Conservation (phyloP, 345 rosid genomes). For the Durio zibethinus region DNA sequence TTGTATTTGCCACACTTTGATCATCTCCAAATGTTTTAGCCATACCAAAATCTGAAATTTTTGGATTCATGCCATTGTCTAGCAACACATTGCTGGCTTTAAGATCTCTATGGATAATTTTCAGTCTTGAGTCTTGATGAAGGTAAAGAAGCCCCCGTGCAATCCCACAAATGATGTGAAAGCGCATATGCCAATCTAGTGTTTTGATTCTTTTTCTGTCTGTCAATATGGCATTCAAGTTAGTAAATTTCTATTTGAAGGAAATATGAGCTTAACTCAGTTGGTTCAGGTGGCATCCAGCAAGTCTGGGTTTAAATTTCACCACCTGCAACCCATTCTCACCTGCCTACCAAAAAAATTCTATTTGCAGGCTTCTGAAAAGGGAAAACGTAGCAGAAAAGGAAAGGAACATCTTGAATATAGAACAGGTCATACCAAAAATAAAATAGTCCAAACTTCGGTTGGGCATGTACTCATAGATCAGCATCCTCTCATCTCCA, state of each 20-base stretch:
- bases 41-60: constrained; percentile 40
- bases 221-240: too few species aligned
- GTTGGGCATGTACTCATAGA: constrained; percentile 44
- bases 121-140: constrained; percentile 45
- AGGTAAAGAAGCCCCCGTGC: constrained; percentile 46
- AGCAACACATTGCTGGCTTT: constrained; percentile 32
- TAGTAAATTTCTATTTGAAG: too few species aligned
- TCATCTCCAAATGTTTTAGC: constrained; percentile 27
- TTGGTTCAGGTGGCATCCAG: too few species aligned
- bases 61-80: constrained; percentile 30
- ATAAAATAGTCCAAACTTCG: constrained; percentile 38
- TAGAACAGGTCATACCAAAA: too few species aligned
- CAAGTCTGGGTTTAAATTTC: too few species aligned
- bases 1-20: constrained; percentile 28
- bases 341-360: too few species aligned
- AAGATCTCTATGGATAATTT: constrained; percentile 44
- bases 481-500: constrained; percentile 7
- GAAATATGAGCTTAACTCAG: too few species aligned
- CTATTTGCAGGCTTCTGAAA: too few species aligned
- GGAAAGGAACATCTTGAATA: too few species aligned
- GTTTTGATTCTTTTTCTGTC: constrained; percentile 26
- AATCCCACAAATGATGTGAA: constrained; percentile 33
- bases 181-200: constrained; percentile 28
- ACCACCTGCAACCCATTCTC: too few species aligned
- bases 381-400: too few species aligned